Base-by-base conservation (phyloP, 2,329 filamentous ascomycete genomes). In the Stemphylium vesicarium region DNA sequence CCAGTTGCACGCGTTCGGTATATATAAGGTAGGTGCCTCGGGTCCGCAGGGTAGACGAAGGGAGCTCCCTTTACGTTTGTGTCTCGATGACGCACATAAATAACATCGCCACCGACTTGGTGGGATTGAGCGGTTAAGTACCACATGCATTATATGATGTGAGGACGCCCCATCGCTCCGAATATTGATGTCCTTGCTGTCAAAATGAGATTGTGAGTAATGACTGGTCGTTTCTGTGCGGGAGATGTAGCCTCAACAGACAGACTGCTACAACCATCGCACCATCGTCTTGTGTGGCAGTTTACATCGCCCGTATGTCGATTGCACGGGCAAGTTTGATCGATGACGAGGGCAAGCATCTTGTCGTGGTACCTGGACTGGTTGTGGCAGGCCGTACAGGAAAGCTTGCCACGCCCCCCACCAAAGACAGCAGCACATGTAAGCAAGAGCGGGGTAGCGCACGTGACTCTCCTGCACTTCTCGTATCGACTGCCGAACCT, bases 401-500 rank as follows among this genome's bases (percentile, higher is more conserved):
- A 29, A 29, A 31, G 39, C 39, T 44, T 24, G 47, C 15, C 39
- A 50, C 39, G 39, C 29, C 11, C 15, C 4, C 13, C 39, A 13
- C 39, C 13, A 37, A 15, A 4, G 22, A 7, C 3, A 16, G n/a
- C 20, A 22, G 22, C 8, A 9, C 4, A 18, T 13, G 12, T 24
- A 38, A 26, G 26, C 15, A 7, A 50, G 45, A 52, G 56, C 53
- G 59, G 59, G 59, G 59, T 57, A 41, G 32, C 4, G 13, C 59
- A 46, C 56, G 62, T 64, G 64, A 59, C 50, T 26, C 11, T 12
- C 29, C 31, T 24, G 41, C 31, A 37, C 31, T 12, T 39, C 24
- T 46, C 37, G 38, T 40, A 16, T 40, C n/a, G 35, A 48, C 11
- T 40, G n/a, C 12, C 29, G 43, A 7, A 35, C 37, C 48, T 36